A percentile compares a stretch with the other conserved stretches of the same genome.
Evolutionary conservation across 768 basidiomycete genomes (phyloP).

Genomic region (Termitomyces sp.): DNA sequence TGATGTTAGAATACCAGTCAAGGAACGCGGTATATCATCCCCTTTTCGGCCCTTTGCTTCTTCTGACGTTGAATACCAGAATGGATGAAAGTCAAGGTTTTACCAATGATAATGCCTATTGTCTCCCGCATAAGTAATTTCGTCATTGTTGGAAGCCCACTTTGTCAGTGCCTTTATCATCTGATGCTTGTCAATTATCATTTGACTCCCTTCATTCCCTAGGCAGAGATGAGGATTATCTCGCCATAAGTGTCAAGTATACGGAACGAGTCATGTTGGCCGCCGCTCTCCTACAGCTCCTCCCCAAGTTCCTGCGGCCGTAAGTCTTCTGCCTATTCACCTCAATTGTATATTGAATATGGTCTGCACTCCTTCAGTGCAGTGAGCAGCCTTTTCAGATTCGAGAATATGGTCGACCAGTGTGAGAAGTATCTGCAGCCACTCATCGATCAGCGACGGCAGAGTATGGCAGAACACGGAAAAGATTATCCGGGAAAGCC

Average conservation of each 20-base stretch:
- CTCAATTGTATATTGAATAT: not conserved
- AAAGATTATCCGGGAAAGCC: constrained; percentile 23
- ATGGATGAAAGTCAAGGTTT: constrained; percentile 19
- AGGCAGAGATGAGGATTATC: too few species aligned
- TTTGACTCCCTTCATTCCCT: constrained; percentile 17
- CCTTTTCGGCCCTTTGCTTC: too few species aligned
- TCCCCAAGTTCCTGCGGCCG: constrained; percentile 30
- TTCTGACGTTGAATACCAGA: constrained; percentile 8
- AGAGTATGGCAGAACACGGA: constrained; percentile 6
- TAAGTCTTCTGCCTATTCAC: constrained; percentile 12
- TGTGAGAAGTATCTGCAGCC: constrained; percentile 5
- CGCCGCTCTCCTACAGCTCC: constrained; percentile 21
- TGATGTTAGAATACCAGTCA: not conserved
- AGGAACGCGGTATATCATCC: not conserved
- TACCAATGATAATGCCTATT: constrained; percentile 18
- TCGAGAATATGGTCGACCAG: not conserved
- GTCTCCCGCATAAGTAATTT: constrained; percentile 28
- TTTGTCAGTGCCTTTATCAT: constrained; percentile 19
- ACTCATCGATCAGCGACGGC: constrained; percentile 11
- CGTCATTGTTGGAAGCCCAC: constrained; percentile 26
- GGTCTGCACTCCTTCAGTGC: constrained; percentile 2
- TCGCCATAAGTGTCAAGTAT: too few species aligned
- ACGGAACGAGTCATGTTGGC: constrained; percentile 24
- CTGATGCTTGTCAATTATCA: not conserved
- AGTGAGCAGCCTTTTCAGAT: constrained; percentile 4